phyloP scores from a whole-genome alignment of 2,329 filamentous ascomycete species.

The Aspergillus brasiliensis region DNA sequence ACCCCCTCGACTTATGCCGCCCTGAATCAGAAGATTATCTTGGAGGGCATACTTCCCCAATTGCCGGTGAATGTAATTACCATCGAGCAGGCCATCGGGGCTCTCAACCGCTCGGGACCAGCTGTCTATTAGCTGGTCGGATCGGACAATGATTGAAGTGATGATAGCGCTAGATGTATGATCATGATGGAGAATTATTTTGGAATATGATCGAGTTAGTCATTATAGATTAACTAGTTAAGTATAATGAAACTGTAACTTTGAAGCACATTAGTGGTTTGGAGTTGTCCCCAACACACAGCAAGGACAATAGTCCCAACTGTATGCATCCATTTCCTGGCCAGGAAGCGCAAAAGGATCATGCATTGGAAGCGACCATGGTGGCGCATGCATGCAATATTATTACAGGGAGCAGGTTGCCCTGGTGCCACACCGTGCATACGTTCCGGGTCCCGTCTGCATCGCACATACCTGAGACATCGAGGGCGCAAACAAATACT shows the following conservation, averaged over 20 bases:
- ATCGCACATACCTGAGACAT: not conserved
- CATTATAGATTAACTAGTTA: too few relatives aligned
- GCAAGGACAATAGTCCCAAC: not conserved
- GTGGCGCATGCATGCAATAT: conserved; percentile 3
- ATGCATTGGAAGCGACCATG: not conserved
- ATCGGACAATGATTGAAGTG: not conserved
- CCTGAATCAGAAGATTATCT: not conserved
- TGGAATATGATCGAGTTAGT: not conserved
- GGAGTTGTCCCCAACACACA: not conserved
- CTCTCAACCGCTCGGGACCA: conserved; percentile 1
- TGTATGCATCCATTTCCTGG: not conserved
- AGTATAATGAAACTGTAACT: too few relatives aligned
- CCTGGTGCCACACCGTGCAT: not conserved
- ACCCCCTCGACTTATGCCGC: not conserved
- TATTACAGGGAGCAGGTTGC: conserved; percentile 1
- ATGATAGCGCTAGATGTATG: not conserved
- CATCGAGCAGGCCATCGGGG: conserved; percentile 2
- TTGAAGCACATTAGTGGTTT: too few relatives aligned
- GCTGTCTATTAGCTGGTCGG: not conserved
- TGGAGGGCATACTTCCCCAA: not conserved
- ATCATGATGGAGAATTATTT: not conserved
- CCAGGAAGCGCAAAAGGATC: not conserved
- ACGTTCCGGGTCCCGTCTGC: not conserved
- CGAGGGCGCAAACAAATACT: not conserved
- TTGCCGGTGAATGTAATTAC: conserved; percentile 1